Evolutionary conservation across 2,329 filamentous ascomycete species (phyloP), one percentile per base, ranked within the genome.

Genomic region (Cladophialophora carrionii): DNA sequence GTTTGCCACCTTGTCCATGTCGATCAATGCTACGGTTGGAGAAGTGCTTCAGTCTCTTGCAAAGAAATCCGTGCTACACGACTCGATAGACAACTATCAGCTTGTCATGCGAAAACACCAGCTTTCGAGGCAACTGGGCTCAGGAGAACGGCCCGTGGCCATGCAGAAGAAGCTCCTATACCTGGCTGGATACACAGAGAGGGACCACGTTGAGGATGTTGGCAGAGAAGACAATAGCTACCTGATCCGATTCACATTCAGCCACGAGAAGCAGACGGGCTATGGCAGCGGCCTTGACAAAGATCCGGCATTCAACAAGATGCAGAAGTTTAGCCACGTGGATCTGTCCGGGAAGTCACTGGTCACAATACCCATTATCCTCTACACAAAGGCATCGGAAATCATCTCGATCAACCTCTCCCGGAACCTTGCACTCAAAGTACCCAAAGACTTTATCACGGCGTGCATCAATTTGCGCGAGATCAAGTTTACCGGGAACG

Each of bases 191-290:
- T 99, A 98, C 74, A 88, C 91, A 63, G 88, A 92, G 34, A 87
- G 87, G 62, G 95, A 99, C 76, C 88, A 87, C 46, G 87, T 99
- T 53, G 94, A 97, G 75, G 95, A 98, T 68, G 87, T 99, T 59
- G 95, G 95, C 31, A 88, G 95, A 63, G 95, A 99, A 77, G 95
- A 99, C 80, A 96, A 98, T 77, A 96, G 93, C 75, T 99, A 98
- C 72, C 84, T 99, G 12, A 96, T 93, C 75, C 90, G 95, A 5
- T 98, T 99, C 79, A 92, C 95, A 65, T 99, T 99, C 77, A 82
- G 97, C 64, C 93, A 94, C 17, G 89, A 90, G 22, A 91, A 94
- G 73, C 90, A 96, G 76, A 93, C 88, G 75, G 92, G 93, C 56
- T 93, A 86, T 73, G 87, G 89, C 68, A 84, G 88, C 51, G 87